Conservation (phyloP, 1,284 basidiomycete species). For the Trametes polyzona region DNA sequence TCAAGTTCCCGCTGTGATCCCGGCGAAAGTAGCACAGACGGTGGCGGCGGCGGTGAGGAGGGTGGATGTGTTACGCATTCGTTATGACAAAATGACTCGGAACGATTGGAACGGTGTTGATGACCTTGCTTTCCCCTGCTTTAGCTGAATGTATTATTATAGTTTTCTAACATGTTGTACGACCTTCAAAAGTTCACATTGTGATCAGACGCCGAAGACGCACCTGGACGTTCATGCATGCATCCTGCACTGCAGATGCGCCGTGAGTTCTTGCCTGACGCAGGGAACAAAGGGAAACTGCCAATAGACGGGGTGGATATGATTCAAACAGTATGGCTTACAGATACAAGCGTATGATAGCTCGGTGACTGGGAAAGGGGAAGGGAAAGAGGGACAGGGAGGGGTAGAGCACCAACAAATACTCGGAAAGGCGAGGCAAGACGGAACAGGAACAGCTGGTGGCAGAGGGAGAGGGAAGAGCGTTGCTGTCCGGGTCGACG, state of each 20-base stretch:
- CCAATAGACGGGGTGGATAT: constrained; percentile 29
- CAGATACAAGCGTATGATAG: constrained; percentile 43
- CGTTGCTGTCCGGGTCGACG: constrained; percentile 23
- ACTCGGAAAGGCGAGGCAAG: background rate
- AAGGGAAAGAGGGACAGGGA: constrained; percentile 17
- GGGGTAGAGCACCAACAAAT: constrained; percentile 21
- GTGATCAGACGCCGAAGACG: too few relatives aligned
- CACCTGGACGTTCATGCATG: too few relatives aligned
- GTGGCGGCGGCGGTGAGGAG: background rate
- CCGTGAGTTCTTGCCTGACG: background rate
- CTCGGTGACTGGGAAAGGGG: constrained; percentile 28
- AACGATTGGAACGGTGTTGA: background rate
- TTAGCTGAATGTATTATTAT: background rate
- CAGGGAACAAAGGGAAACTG: background rate
- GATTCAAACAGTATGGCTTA: constrained; percentile 36
- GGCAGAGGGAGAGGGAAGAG: constrained; percentile 1
- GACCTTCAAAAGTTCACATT: too few relatives aligned
- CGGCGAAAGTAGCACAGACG: background rate
- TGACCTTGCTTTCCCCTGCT: background rate
- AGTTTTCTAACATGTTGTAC: background rate
- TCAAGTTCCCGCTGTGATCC: constrained; percentile 40
- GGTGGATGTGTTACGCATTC: background rate
- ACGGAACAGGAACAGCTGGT: background rate
- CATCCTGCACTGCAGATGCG: background rate
- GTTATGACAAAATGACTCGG: background rate